A percentile compares a stretch with the other conserved stretches of the same genome.
Evolutionary conservation across 441 rosid genomes (phyloP).

Genomic region (Erodium moschatum): DNA sequence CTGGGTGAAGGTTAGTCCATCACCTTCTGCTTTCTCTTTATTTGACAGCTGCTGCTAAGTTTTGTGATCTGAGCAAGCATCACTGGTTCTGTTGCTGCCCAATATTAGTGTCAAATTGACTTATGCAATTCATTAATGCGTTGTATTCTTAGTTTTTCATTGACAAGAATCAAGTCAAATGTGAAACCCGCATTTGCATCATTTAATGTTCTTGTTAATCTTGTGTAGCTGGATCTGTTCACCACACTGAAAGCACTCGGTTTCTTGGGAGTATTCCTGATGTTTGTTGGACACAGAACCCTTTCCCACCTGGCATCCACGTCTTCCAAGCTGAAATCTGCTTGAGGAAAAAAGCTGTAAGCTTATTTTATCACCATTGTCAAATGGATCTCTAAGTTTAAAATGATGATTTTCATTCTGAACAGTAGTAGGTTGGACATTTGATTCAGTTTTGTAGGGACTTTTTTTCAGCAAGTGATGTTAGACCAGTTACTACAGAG

Average conservation of each 20-base stretch:
- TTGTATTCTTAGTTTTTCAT: too few species aligned
- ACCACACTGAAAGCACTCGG: slow-evolving; percentile 69
- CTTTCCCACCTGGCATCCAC: slow-evolving; percentile 73
- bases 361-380: not conserved
- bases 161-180: too few species aligned
- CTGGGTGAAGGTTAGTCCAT: slow-evolving; percentile 72
- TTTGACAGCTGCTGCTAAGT: not conserved
- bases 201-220: not conserved
- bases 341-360: slow-evolving; percentile 12
- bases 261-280: slow-evolving; percentile 65
- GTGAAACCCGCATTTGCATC: not conserved
- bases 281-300: slow-evolving; percentile 78
- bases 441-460: slow-evolving; percentile 3
- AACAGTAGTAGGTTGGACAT: not conserved
- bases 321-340: slow-evolving; percentile 75
- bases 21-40: not conserved
- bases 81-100: too few species aligned
- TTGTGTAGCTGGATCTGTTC: slow-evolving; percentile 79
- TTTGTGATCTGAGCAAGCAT: too few species aligned
- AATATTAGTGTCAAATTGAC: too few species aligned
- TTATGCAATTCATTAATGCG: not conserved
- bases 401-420: too few species aligned
- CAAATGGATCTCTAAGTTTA: not conserved
- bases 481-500: not conserved
- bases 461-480: not conserved